Percentiles rank a stretch among this genome's conserved stretches.
These are phyloP conservation scores for Erigeron canadensis DNA, from an alignment of 129 eudicot genomes.

Conservation along the genomic window DNA sequence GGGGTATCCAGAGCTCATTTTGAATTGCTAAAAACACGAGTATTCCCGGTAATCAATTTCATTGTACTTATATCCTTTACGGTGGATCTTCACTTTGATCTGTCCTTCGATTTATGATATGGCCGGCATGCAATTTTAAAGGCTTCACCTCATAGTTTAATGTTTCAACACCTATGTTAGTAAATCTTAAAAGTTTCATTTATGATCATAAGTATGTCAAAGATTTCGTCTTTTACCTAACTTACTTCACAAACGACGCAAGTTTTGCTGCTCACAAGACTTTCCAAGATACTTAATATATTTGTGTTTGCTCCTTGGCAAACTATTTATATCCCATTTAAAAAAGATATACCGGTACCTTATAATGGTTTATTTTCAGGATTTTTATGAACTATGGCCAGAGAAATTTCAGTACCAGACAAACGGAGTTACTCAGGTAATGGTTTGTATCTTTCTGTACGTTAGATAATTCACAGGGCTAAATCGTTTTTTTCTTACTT, in stretches of 20 bases:
- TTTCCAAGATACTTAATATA: background rate
- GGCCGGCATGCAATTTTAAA: too few species aligned
- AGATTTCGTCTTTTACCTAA: background rate
- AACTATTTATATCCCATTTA: background rate
- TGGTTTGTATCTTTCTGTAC: conserved; percentile 7
- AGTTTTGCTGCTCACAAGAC: background rate
- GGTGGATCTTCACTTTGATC: background rate
- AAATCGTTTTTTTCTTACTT: conserved; percentile 9
- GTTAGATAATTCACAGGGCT: conserved; percentile 18
- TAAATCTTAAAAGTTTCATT: too few species aligned
- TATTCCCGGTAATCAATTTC: conserved; percentile 44
- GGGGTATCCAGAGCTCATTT: conserved; percentile 58
- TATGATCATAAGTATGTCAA: too few species aligned
- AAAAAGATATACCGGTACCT: background rate
- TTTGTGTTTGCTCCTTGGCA: background rate
- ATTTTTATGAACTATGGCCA: conserved; percentile 60
- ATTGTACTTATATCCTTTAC: background rate
- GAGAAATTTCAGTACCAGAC: conserved; percentile 63
- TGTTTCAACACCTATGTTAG: too few species aligned
- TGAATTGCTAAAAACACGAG: conserved; percentile 47
- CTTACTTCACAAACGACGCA: background rate
- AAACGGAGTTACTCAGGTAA: conserved; percentile 68
- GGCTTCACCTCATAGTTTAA: too few species aligned
- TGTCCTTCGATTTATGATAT: conserved; percentile 1
- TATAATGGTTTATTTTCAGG: conserved; percentile 36